Conservation (phyloP, 208 protist genomes). For the Leishmania martiniquensis region DNA sequence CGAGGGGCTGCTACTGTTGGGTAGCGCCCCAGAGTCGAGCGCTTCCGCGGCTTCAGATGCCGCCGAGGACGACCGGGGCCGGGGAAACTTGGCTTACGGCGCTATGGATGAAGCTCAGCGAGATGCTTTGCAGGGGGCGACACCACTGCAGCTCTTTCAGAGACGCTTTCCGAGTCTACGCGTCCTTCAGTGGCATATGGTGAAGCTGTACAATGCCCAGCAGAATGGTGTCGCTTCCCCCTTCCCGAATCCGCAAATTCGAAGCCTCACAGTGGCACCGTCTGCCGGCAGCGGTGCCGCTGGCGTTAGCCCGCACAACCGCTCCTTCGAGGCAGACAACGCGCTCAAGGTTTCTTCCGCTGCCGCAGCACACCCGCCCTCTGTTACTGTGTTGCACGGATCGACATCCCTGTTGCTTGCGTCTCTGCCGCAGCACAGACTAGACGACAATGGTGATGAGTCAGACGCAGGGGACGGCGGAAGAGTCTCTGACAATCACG, state of each 20-base stretch:
- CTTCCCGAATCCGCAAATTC: constrained; percentile 28
- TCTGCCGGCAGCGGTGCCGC: neutral
- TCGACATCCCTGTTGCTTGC: neutral
- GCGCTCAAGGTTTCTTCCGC: neutral
- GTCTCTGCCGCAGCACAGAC: constrained; percentile 6
- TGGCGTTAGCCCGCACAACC: neutral
- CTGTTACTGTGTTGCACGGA: neutral
- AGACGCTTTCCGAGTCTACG: constrained; percentile 30
- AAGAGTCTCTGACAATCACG: neutral
- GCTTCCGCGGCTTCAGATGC: neutral
- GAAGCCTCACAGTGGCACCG: neutral
- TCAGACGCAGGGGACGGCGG: neutral
- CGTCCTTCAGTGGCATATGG: constrained; percentile 33
- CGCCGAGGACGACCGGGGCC: neutral
- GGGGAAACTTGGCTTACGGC: neutral
- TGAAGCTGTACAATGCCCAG: constrained; percentile 29
- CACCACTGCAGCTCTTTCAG: constrained; percentile 21
- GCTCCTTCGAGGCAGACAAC: constrained; percentile 1
- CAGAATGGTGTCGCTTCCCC: constrained; percentile 15
- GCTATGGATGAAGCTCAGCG: neutral
- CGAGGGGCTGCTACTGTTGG: constrained; percentile 8
- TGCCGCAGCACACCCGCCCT: neutral
- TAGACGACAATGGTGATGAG: constrained; percentile 3
- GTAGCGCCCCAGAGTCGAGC: neutral
- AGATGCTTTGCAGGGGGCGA: neutral